Base-by-base conservation (phyloP, 2,329 filamentous ascomycete species). In the Polychaeton citri region DNA sequence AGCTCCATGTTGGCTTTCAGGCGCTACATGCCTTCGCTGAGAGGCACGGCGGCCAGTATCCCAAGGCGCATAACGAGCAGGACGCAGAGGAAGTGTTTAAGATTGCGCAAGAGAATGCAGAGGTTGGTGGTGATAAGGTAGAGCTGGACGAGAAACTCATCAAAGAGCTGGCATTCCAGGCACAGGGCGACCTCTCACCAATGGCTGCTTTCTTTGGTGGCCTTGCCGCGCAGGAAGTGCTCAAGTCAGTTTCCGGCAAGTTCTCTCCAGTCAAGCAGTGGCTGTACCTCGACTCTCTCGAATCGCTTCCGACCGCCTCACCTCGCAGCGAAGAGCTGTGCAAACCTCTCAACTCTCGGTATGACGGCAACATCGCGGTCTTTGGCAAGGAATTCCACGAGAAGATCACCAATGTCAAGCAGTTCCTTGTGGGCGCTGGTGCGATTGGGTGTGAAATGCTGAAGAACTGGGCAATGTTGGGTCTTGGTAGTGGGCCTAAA, bases 401-500 rank as follows among this genome's bases (percentile, higher is more conserved):
- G 35, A 95, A 94, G 69, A 73, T 98, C 47, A 74, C 80, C 41
- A 93, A 95, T 51, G 63, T 90, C 42, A 90, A 79, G 53, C 77
- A 96, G 51, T 98, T 98, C 67, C 70, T 98, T 37, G 90, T 98
- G 39, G 90, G 90, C 48, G 85, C 90, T 32, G 90, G 90, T 51
- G 90, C 92, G 44, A 98, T 98, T 58, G 90, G 90, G 32, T 98
- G 90, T 54, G 90, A 98, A 57, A 98, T 96, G 81, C 67, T 98
- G 48, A 98, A 98, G 74, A 96, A 96, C 61, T 98, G 90, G 87
- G 88, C 92, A 21, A 92, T 98, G 87, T 93, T 96, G 58, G 90
- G 90, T 47, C 69, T 98, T 19, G 88, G 81, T 31, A 83, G 82
- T 32, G 90, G 90, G 3, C 83, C 85, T 3, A 74, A 86, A 33